phyloP scores from a whole-genome alignment of 2,329 filamentous ascomycete genomes.

The Neopestalotiopsis sp. region DNA sequence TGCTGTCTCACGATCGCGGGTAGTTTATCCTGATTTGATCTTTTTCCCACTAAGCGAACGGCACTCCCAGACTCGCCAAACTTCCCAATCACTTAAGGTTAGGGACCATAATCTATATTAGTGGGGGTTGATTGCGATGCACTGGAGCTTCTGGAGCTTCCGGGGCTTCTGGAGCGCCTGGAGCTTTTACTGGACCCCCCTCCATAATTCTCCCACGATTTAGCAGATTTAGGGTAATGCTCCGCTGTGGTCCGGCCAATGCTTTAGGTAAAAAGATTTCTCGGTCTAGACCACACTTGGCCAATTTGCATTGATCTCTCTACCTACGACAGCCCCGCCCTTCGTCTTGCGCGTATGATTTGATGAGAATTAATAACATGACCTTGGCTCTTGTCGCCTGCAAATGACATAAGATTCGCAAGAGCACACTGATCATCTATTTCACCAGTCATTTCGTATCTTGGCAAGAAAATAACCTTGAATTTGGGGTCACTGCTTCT shows the following conservation, averaged over 20 bases:
- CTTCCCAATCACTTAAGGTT: not conserved
- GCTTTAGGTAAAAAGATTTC: not conserved
- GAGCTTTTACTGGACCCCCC: not conserved
- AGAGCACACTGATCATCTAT: not conserved
- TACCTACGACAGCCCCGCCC: not conserved
- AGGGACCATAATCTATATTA: constrained; percentile 1
- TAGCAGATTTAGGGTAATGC: not conserved
- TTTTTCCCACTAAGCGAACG: not conserved
- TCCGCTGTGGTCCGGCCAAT: not conserved
- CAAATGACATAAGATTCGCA: not conserved
- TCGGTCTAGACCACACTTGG: not conserved
- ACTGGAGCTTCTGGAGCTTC: not conserved
- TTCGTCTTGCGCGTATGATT: not conserved
- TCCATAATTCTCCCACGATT: not conserved
- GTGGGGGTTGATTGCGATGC: not conserved
- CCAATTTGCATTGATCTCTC: not conserved
- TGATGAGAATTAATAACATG: not conserved
- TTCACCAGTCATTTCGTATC: not conserved
- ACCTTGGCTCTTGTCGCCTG: not conserved
- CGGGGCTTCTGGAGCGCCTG: not conserved
- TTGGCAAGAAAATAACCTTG: not conserved
- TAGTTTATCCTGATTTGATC: not conserved
- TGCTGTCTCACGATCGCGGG: too few relatives aligned
- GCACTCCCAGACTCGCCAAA: not conserved
- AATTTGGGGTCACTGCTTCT: not conserved